Percentiles rank a stretch among this genome's conserved stretches.
Evolutionary conservation across 257 asterid species (phyloP).

Genomic region (Solanum stenotomum): DNA sequence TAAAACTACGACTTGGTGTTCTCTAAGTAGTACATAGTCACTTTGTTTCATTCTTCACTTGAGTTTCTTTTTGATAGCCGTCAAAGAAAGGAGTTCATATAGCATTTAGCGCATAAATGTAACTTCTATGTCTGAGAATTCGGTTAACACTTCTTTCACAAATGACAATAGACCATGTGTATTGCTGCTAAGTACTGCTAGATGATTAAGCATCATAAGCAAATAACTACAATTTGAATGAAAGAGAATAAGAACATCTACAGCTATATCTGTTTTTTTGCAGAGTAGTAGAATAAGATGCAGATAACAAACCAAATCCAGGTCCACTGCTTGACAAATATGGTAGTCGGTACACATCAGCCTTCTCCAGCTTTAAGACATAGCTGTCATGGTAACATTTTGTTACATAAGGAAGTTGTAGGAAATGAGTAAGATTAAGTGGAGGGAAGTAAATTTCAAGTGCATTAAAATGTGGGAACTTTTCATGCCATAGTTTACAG

Average conservation of each 20-base stretch:
- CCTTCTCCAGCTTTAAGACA: constrained; percentile 90
- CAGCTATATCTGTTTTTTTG: background rate
- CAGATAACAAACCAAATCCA: constrained; percentile 64
- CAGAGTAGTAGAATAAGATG: background rate
- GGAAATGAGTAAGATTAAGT: background rate
- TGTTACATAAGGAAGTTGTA: constrained; percentile 12
- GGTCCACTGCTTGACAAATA: constrained; percentile 91
- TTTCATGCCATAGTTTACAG: background rate
- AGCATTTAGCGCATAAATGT: background rate
- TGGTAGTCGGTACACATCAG: constrained; percentile 92
- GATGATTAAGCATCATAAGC: background rate
- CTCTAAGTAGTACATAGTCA: background rate
- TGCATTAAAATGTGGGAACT: background rate
- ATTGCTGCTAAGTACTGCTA: background rate
- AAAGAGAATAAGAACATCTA: background rate
- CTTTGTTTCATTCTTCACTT: background rate
- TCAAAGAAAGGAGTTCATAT: background rate
- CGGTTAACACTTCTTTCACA: background rate
- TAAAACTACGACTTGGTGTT: background rate
- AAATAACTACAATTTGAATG: background rate
- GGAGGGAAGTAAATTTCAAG: background rate
- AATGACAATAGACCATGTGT: background rate
- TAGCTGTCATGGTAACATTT: constrained; percentile 51
- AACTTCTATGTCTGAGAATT: background rate
- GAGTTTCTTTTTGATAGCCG: background rate